Percentiles rank a stretch among this genome's conserved stretches.
Evolutionary conservation across 768 basidiomycete genomes (phyloP).

Genomic region (Hericium erinaceus): DNA sequence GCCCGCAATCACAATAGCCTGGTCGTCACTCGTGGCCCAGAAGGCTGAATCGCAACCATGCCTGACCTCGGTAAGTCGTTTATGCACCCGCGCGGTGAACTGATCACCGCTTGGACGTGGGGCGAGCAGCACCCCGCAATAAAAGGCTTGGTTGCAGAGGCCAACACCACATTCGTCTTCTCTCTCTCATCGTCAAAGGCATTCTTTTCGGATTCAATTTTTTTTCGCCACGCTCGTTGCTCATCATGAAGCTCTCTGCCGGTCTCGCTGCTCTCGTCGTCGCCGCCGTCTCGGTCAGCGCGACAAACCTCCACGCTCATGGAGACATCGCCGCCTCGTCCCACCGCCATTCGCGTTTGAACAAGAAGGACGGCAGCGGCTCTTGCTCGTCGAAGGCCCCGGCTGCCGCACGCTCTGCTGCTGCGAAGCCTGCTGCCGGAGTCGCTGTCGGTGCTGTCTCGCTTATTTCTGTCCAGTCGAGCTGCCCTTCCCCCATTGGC

Average conservation of each 20-base stretch:
- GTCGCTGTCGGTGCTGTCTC: not conserved
- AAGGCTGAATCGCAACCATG: too few relatives aligned
- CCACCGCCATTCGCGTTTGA: not conserved
- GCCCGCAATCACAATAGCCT: too few relatives aligned
- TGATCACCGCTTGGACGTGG: too few relatives aligned
- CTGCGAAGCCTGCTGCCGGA: not conserved
- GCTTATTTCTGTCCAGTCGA: not conserved
- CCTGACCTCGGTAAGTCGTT: too few relatives aligned
- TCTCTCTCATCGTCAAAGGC: not conserved
- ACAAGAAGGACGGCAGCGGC: too few relatives aligned
- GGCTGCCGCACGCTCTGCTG: not conserved
- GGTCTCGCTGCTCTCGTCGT: constrained; percentile 29
- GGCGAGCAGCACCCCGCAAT: not conserved
- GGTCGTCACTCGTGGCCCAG: too few relatives aligned
- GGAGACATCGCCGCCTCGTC: not conserved
- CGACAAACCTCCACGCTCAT: constrained; percentile 11
- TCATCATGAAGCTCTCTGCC: constrained; percentile 36
- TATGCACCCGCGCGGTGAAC: too few relatives aligned
- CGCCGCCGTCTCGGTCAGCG: constrained; percentile 1
- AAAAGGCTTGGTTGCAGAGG: not conserved
- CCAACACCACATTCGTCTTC: not conserved
- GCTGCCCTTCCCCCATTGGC: not conserved
- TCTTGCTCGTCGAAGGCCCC: too few relatives aligned
- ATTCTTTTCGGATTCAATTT: not conserved
- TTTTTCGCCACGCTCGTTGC: not conserved